Base-by-base conservation (phyloP, 1,284 basidiomycete species). In the Pascua guehoae region DNA sequence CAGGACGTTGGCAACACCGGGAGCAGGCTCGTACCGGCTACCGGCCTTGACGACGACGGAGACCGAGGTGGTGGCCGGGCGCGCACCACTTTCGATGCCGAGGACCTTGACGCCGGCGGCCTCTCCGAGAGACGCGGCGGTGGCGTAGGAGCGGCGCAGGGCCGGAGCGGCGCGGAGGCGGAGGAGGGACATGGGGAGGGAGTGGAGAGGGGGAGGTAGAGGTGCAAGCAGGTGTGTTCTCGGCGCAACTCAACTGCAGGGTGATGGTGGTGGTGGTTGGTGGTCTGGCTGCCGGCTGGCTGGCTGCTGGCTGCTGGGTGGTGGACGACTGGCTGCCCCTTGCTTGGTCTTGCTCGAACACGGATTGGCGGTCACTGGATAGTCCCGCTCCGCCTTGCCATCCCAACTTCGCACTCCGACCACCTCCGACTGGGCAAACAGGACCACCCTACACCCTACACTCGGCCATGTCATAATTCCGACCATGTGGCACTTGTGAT, bases 21-120 rank as follows among this genome's bases (percentile, higher is more conserved):
- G 85, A 70, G 87, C 86, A 60, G 85, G 79, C 81, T 97, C 88
- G 75, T 86, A 93, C 69, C 93, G 82, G 70, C 86, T 86, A 56
- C 93, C 93, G 58, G 90, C 93, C 78, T 92, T 94, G 78, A 94
- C 85, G 66, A 94, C 84, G 70, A 97, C 82, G 51, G 91, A 91
- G 70, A 97, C 85, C 65, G 88, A 84, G 44, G 89, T 82, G 7
- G 91, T 93, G 14, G 76, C 69, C 58, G 87, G 84, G 73, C 87
- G 87, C 53, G 62, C 66, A 71, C 85, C 87, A 68, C 85, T 82
- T 80, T 94, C 89, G 63, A 88, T 79, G 38, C 88, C 85, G 40
- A 90, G 88, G 70, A 95, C 86, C 79, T 89, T 92, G 73, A 92
- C 81, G 66, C 89, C 90, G 14, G 86, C 83, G 69, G 74, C 75